A percentile compares a stretch with the other conserved stretches of the same genome.
Evolutionary conservation across 2,329 filamentous ascomycete species (phyloP).

Genomic region (Talaromyces sp.): DNA sequence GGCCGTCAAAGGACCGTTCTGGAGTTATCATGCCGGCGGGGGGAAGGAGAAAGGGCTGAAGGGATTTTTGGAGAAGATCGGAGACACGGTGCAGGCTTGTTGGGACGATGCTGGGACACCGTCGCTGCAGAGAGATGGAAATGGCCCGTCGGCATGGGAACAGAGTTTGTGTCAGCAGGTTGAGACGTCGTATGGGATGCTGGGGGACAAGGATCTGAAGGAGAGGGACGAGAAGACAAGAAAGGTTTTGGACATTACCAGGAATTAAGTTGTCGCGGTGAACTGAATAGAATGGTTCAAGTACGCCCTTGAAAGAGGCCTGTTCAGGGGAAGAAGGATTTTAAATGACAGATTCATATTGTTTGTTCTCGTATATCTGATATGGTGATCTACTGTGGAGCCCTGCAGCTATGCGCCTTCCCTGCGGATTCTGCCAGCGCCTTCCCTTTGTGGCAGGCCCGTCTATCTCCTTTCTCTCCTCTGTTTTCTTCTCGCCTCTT

Average conservation of each 20-base stretch:
- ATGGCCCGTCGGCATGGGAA: constrained; percentile 18
- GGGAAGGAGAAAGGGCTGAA: constrained; percentile 47
- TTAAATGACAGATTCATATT: not conserved
- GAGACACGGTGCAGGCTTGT: constrained; percentile 50
- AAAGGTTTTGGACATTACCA: constrained; percentile 12
- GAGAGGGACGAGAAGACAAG: constrained; percentile 15
- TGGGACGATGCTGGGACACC: constrained; percentile 47
- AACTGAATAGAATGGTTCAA: not conserved
- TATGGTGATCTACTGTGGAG: not conserved
- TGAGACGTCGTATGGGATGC: constrained; percentile 11
- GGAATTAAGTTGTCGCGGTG: not conserved
- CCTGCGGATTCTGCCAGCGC: not conserved
- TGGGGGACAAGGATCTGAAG: constrained; percentile 9
- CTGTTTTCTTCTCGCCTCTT: not conserved
- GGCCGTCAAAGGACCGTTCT: constrained; percentile 54
- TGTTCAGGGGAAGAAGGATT: not conserved
- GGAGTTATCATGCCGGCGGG: constrained; percentile 56
- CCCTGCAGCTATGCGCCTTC: not conserved
- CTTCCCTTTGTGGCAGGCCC: constrained; percentile 4
- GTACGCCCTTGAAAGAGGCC: not conserved
- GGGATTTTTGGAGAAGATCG: constrained; percentile 54
- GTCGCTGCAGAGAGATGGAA: constrained; percentile 33
- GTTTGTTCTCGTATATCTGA: not conserved
- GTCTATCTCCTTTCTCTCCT: not conserved
- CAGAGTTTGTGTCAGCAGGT: constrained; percentile 8